These are phyloP conservation scores for Zygosaccharomyces bailii DNA, from an alignment of 805 yeast species.

Conservation along the genomic window DNA sequence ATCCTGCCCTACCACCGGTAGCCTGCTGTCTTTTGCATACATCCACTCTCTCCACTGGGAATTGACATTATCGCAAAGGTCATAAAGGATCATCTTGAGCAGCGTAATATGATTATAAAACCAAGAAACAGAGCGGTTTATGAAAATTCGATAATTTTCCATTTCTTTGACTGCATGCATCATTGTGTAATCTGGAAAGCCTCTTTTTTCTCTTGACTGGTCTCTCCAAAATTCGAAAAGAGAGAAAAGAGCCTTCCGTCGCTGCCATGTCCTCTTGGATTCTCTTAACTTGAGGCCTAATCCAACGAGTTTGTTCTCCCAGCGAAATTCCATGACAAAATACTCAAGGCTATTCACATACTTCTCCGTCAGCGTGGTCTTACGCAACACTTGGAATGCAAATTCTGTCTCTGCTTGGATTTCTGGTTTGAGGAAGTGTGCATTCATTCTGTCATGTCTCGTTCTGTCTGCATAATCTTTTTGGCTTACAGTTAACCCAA, in stretches of 20 bases:
- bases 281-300: slow-evolving; percentile 34
- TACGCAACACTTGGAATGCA: slow-evolving; percentile 27
- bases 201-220: slow-evolving; percentile 34
- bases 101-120: slow-evolving; percentile 37
- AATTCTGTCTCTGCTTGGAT: slow-evolving; percentile 31
- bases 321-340: slow-evolving; percentile 36
- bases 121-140: slow-evolving; percentile 38
- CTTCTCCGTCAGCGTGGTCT: slow-evolving; percentile 33
- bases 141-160: slow-evolving; percentile 37
- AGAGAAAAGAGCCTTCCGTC: slow-evolving; percentile 36
- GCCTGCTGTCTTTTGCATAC: slow-evolving; percentile 27
- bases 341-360: slow-evolving; percentile 37
- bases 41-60: slow-evolving; percentile 39
- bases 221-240: slow-evolving; percentile 39
- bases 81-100: slow-evolving; percentile 36
- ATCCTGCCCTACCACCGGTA: slow-evolving; percentile 29
- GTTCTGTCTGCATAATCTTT: slow-evolving; percentile 20
- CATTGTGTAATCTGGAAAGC: slow-evolving; percentile 29
- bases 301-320: slow-evolving; percentile 36
- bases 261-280: slow-evolving; percentile 38
- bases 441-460: slow-evolving; percentile 31
- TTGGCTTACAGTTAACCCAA: slow-evolving; percentile 21
- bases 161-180: slow-evolving; percentile 37
- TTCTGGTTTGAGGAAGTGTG: slow-evolving; percentile 30
- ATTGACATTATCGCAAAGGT: slow-evolving; percentile 34